phyloP scores from a whole-genome alignment of 1,284 basidiomycete genomes.

The Phylloboletellus chloephorus region DNA sequence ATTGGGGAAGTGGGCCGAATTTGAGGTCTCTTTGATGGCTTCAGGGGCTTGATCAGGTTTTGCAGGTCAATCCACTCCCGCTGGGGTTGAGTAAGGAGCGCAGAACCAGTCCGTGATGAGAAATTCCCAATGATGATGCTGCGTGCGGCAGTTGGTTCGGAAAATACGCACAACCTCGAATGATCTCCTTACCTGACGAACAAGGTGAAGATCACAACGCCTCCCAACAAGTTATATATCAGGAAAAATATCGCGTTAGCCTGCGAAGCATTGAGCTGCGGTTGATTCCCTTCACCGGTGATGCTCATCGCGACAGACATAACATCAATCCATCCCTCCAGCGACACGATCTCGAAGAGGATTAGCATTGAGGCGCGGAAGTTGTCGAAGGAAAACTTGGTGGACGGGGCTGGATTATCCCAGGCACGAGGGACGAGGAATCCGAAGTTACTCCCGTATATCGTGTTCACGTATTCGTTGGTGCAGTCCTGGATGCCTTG shows the following conservation, averaged over 20 bases:
- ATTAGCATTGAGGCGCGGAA: constrained; percentile 87
- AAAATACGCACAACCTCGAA: not conserved
- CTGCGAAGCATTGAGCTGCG: constrained; percentile 65
- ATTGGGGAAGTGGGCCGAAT: constrained; percentile 50
- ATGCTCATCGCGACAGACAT: constrained; percentile 83
- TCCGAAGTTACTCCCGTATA: constrained; percentile 50
- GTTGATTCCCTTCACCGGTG: constrained; percentile 65
- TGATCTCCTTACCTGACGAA: constrained; percentile 68
- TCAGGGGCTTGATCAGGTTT: constrained; percentile 83
- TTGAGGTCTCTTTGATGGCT: constrained; percentile 79
- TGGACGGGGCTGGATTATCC: constrained; percentile 82
- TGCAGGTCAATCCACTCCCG: constrained; percentile 93
- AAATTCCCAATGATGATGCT: constrained; percentile 97
- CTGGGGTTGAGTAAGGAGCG: constrained; percentile 83
- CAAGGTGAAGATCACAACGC: constrained; percentile 82
- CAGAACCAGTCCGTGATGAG: constrained; percentile 78
- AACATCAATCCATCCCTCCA: constrained; percentile 95
- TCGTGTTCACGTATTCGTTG: constrained; percentile 68
- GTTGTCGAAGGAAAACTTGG: constrained; percentile 87
- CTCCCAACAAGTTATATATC: constrained; percentile 91
- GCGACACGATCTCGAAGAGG: constrained; percentile 93
- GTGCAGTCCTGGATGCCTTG: constrained; percentile 62
- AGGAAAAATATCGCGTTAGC: constrained; percentile 90
- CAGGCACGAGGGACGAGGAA: constrained; percentile 84
- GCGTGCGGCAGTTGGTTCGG: constrained; percentile 14